These are phyloP conservation scores for Xylariaceae sp. DNA, from an alignment of 2,329 filamentous ascomycete species.

Conservation along the genomic window DNA sequence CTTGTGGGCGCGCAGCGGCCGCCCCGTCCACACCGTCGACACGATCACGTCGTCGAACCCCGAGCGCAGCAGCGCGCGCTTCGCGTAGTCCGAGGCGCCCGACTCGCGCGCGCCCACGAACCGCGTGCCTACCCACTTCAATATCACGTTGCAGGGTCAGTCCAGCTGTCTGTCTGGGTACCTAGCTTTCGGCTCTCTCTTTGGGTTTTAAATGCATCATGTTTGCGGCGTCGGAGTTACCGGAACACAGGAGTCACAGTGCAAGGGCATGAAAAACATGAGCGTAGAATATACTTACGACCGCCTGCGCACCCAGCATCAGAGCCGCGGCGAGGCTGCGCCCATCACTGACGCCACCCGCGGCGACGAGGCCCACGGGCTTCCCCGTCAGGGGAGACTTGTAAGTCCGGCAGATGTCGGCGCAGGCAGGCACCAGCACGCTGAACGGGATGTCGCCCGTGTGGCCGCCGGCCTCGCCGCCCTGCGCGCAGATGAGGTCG, in stretches of 20 bases:
- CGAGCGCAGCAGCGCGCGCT: slow-evolving; percentile 5
- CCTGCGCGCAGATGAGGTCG: slow-evolving; percentile 95
- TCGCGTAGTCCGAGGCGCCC: slow-evolving; percentile 8
- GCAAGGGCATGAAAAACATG: neutral
- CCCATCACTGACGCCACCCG: slow-evolving; percentile 86
- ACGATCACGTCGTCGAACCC: slow-evolving; percentile 30
- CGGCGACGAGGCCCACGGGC: slow-evolving; percentile 83
- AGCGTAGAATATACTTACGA: no score
- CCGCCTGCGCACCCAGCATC: slow-evolving; percentile 69
- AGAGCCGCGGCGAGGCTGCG: slow-evolving; percentile 82
- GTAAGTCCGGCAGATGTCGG: slow-evolving; percentile 62
- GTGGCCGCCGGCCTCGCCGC: slow-evolving; percentile 90
- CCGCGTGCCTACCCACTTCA: slow-evolving; percentile 90
- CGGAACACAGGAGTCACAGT: no score
- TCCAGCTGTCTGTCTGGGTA: no score
- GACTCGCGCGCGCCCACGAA: slow-evolving; percentile 50
- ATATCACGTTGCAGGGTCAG: no score
- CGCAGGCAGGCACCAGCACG: slow-evolving; percentile 83
- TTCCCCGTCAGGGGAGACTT: slow-evolving; percentile 77
- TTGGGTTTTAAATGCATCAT: no score
- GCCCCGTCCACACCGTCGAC: slow-evolving; percentile 93
- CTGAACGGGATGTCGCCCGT: slow-evolving; percentile 86
- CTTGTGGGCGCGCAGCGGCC: slow-evolving; percentile 81
- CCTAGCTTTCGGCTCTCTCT: no score
- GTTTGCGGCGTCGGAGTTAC: no score